phyloP scores from a whole-genome alignment of 1,284 basidiomycete species.

The Fistulina hepatica region DNA sequence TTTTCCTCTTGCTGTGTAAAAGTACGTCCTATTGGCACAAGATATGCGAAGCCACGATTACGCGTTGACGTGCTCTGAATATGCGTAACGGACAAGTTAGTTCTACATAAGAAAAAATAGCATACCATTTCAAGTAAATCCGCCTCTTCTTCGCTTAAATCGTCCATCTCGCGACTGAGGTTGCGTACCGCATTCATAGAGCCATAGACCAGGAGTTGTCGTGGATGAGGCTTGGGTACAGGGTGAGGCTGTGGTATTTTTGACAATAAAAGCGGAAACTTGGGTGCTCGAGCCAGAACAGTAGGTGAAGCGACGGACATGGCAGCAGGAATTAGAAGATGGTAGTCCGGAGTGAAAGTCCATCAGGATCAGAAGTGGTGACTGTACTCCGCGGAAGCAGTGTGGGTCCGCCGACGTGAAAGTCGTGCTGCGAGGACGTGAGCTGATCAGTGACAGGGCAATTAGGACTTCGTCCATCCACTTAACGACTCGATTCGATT shows the following conservation, averaged over 20 bases:
- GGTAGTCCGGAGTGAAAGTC: too few relatives aligned
- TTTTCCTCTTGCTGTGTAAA: conserved; percentile 72
- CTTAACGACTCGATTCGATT: too few relatives aligned
- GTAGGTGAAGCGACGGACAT: conserved; percentile 59
- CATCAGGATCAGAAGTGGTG: too few relatives aligned
- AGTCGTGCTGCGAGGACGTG: too few relatives aligned
- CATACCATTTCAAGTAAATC: conserved; percentile 56
- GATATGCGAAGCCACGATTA: conserved; percentile 54
- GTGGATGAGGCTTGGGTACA: conserved; percentile 36
- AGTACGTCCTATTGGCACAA: conserved; percentile 61
- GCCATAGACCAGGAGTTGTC: conserved; percentile 35
- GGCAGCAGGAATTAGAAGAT: too few relatives aligned
- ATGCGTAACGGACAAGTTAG: conserved; percentile 8
- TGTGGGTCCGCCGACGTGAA: too few relatives aligned
- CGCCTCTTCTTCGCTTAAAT: conserved; percentile 76
- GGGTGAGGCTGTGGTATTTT: conserved; percentile 57
- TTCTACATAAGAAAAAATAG: too few relatives aligned
- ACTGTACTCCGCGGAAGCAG: too few relatives aligned
- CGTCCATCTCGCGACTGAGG: conserved; percentile 70
- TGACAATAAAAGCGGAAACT: conserved; percentile 57
- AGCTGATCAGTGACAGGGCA: too few relatives aligned
- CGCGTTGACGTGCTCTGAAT: conserved; percentile 45
- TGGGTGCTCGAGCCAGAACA: conserved; percentile 46
- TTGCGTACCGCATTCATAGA: conserved; percentile 54
- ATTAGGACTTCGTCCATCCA: too few relatives aligned